phyloP scores from a whole-genome alignment of 352 stramenopile species.

The Globisporangium parvum region DNA sequence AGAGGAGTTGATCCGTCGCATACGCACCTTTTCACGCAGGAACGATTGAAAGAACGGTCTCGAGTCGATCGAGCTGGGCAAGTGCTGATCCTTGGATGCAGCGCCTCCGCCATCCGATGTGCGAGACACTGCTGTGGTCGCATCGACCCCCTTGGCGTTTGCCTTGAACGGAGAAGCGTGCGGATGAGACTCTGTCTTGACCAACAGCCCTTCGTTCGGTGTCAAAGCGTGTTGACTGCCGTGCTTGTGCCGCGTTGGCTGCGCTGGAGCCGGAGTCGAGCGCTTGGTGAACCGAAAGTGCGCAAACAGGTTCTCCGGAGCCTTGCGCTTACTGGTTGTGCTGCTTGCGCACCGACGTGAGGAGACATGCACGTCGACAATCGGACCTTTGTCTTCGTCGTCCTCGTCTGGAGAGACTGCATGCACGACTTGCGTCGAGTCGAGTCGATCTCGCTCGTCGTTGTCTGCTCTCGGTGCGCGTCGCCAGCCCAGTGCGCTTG shows the following conservation, averaged over 20 bases:
- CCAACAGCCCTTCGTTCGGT: not conserved
- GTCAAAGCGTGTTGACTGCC: not conserved
- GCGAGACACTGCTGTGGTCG: not conserved
- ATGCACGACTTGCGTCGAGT: not conserved
- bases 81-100: not conserved
- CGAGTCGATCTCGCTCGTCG: not conserved
- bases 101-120: too few species aligned
- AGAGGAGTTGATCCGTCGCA: too few species aligned
- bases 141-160: too few species aligned
- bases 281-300: slow-evolving; percentile 13
- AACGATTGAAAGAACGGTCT: slow-evolving; percentile 15
- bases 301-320: slow-evolving; percentile 8
- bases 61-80: slow-evolving; percentile 2
- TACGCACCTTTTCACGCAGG: slow-evolving; percentile 14
- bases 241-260: too few species aligned
- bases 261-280: not conserved
- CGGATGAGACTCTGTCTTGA: too few species aligned
- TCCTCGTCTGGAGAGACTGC: not conserved
- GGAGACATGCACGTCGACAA: not conserved
- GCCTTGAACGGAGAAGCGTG: too few species aligned
- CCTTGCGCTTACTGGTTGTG: slow-evolving; percentile 7
- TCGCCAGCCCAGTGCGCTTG: not conserved
- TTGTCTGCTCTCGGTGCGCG: not conserved
- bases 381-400: not conserved
- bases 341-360: too few species aligned